phyloP scores from a whole-genome alignment of 257 asterid genomes.

The Rhazya stricta region DNA sequence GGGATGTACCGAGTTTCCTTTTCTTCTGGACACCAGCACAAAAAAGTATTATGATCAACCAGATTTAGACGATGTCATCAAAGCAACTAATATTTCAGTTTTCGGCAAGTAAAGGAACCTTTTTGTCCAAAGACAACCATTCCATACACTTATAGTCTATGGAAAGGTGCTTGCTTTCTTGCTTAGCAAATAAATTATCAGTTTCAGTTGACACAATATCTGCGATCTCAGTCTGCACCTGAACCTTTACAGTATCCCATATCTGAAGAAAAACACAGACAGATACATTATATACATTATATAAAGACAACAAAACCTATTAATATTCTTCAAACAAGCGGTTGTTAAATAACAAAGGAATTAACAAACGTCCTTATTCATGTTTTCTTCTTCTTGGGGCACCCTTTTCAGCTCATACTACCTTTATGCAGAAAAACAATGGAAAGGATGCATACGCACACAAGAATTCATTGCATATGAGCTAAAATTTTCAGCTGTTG shows the following conservation, averaged over 20 bases:
- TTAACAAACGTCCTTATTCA: not conserved
- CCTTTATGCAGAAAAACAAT: not conserved
- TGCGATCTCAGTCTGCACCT: constrained; percentile 78
- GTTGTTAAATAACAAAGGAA: not conserved
- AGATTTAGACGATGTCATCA: not conserved
- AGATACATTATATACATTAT: constrained; percentile 13
- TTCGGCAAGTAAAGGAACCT: constrained; percentile 35
- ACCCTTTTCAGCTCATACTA: not conserved
- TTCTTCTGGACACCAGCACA: constrained; percentile 46
- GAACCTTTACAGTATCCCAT: constrained; percentile 94
- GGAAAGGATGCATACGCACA: not conserved
- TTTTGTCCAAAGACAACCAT: constrained; percentile 73
- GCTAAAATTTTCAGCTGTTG: not conserved
- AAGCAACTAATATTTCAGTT: not conserved
- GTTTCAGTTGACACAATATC: constrained; percentile 56
- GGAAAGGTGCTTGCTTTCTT: constrained; percentile 74
- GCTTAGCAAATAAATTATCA: constrained; percentile 35
- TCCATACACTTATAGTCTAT: constrained; percentile 92
- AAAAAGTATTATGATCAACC: constrained; percentile 5
- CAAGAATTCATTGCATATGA: not conserved
- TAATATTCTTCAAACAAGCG: not conserved
- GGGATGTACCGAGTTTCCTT: constrained; percentile 75
- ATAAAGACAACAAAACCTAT: not conserved
- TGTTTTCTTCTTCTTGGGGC: not conserved
- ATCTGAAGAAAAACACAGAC: constrained; percentile 43